Base-by-base conservation (phyloP, 2,329 filamentous ascomycete genomes). In the Nemania abortiva region DNA sequence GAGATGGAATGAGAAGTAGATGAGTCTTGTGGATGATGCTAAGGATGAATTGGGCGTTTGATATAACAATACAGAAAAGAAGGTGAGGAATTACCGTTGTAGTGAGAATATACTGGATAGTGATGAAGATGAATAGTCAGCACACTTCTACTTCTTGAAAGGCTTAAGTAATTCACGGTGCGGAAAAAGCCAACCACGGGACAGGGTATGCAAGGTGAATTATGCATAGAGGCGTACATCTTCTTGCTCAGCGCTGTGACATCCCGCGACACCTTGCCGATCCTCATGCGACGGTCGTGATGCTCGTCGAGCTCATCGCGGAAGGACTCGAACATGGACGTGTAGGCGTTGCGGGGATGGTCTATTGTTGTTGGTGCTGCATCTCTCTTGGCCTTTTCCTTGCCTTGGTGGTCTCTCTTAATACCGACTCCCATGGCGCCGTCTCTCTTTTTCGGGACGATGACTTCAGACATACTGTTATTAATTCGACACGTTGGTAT, bases 201-300 rank as follows among this genome's bases (percentile, higher is more conserved):
- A 20, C 24, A 27, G 2, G 2, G 24, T 22, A 34, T 20, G 52
- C n/a, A 6, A 11, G 9, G 42, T 6, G n/a, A 29, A 47, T 22
- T 22, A 34, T n/a, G 18, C 11, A n/a, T 31, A 13, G 22, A 15
- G 54, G 18, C 71, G 82, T 81, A 97, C 94, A 98, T 97, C 84
- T 98, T 99, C 86, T 99, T 99, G 82, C 94, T 97, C 63, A 94
- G 85, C 0, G 94, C 94, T 6, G 96, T 99, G 67, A 99, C 92
- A 80, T 99, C 96, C 70, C 95, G 87, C 9, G 93, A 97, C 1
- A 91, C 91, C 84, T 98, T 99, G 77, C 97, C 92, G 74, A 97
- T 90, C 62, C 92, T 89, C 83, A 98, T 95, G 65, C 94, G 88
- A 18, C 96, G 91, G 81, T 98, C 96, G 80, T 99, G 93, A 79